These are phyloP conservation scores for Phytophthora palmivora DNA, from an alignment of 352 stramenopile species.

Conservation along the genomic window DNA sequence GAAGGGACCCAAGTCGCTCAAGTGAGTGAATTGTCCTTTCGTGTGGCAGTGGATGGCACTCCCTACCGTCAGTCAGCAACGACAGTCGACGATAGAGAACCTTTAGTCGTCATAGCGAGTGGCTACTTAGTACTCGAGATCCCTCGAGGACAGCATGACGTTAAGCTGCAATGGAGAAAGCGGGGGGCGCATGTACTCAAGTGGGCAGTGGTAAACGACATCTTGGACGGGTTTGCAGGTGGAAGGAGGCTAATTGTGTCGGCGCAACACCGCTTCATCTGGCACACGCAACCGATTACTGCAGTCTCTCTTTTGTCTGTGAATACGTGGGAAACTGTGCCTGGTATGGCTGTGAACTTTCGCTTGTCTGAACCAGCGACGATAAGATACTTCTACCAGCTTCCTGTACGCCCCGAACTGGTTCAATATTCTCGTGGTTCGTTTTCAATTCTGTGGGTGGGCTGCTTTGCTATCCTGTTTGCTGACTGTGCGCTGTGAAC, in stretches of 20 bases:
- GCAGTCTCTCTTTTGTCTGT: slow-evolving; percentile 46
- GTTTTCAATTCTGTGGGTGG: slow-evolving; percentile 12
- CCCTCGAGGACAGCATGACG: slow-evolving; percentile 49
- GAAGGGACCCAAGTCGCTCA: slow-evolving; percentile 24
- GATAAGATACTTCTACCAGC: slow-evolving; percentile 77
- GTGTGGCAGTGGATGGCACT: slow-evolving; percentile 55
- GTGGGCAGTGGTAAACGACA: slow-evolving; percentile 68
- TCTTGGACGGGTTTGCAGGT: slow-evolving; percentile 75
- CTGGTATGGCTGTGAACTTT: slow-evolving; percentile 64
- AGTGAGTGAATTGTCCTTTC: slow-evolving; percentile 70
- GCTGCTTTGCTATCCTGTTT: slow-evolving; percentile 4
- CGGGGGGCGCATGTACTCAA: slow-evolving; percentile 49
- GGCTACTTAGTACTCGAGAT: slow-evolving; percentile 70
- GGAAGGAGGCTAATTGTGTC: slow-evolving; percentile 69
- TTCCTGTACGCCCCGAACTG: slow-evolving; percentile 66
- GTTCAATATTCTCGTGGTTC: slow-evolving; percentile 60
- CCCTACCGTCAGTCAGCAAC: slow-evolving; percentile 75
- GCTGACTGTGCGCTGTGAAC: slow-evolving; percentile 21
- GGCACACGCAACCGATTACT: slow-evolving; percentile 66
- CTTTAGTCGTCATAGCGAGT: slow-evolving; percentile 57
- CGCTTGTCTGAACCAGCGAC: slow-evolving; percentile 51
- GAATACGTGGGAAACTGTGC: slow-evolving; percentile 61
- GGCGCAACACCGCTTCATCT: slow-evolving; percentile 72
- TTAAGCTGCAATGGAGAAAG: slow-evolving; percentile 79
- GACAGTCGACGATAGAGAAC: slow-evolving; percentile 67